A percentile compares a stretch with the other conserved stretches of the same genome.
These are phyloP conservation scores for Sparassis latifolia DNA, from an alignment of 1,284 basidiomycete species.

Conservation along the genomic window DNA sequence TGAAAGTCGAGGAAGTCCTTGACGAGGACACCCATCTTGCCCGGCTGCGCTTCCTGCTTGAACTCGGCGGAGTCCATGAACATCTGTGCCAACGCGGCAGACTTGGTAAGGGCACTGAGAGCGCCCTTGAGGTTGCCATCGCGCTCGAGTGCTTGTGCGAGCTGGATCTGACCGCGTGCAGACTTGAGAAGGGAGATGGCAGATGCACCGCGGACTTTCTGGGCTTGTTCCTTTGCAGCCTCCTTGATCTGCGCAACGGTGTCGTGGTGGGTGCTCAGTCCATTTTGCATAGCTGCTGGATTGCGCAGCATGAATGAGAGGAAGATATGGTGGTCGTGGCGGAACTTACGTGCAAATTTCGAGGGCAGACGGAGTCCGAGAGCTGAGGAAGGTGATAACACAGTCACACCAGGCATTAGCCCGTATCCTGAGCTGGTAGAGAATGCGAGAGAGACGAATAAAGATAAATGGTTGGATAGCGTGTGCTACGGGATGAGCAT, in stretches of 20 bases:
- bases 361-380: conserved; percentile 19
- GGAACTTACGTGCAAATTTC: background rate
- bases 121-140: conserved; percentile 56
- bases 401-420: conserved; percentile 30
- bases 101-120: conserved; percentile 49
- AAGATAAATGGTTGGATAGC: conserved; percentile 3
- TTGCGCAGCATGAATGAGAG: too few relatives aligned
- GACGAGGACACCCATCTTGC: conserved; percentile 41
- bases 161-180: conserved; percentile 46
- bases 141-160: conserved; percentile 45
- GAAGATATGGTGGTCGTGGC: too few relatives aligned
- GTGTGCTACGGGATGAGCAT: background rate
- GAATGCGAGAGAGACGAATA: too few relatives aligned
- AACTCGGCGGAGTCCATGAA: conserved; percentile 55
- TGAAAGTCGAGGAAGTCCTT: conserved; percentile 55
- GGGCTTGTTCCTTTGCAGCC: conserved; percentile 50
- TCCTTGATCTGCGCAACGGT: conserved; percentile 61
- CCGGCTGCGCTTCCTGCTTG: conserved; percentile 37
- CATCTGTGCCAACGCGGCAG: conserved; percentile 49
- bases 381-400: conserved; percentile 26
- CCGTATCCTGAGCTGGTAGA: background rate
- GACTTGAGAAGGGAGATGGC: conserved; percentile 48
- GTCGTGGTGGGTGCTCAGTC: conserved; percentile 18
- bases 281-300: conserved; percentile 24
- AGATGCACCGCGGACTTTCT: conserved; percentile 48